A percentile compares a stretch with the other conserved stretches of the same genome.
phyloP scores from a whole-genome alignment of 1,284 basidiomycete genomes.

The Ustilago trichophora region DNA sequence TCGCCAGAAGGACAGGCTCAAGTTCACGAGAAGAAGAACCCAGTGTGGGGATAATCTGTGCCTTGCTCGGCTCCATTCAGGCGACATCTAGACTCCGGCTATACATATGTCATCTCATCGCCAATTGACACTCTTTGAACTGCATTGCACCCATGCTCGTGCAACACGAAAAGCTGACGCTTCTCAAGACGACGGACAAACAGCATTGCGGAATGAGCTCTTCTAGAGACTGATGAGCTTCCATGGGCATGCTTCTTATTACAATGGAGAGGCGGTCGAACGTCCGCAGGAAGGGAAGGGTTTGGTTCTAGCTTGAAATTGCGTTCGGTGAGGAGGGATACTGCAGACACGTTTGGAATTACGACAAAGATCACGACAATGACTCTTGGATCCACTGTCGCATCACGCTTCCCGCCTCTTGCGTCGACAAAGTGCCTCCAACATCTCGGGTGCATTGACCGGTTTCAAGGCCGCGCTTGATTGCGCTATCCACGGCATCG shows the following conservation, averaged over 20 bases:
- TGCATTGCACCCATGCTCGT: slow-evolving; percentile 63
- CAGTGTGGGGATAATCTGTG: slow-evolving; percentile 71
- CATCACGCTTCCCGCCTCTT: slow-evolving; percentile 77
- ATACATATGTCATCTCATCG: slow-evolving; percentile 6
- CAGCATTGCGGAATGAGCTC: too few species aligned
- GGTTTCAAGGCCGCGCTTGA: slow-evolving; percentile 84
- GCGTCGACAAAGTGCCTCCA: slow-evolving; percentile 79
- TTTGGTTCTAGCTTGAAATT: too few species aligned
- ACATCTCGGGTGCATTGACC: slow-evolving; percentile 87
- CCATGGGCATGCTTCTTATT: too few species aligned
- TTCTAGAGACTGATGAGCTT: too few species aligned
- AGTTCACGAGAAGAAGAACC: slow-evolving; percentile 88
- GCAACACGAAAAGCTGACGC: not conserved
- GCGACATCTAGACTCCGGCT: slow-evolving; percentile 5
- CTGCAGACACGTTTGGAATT: too few species aligned
- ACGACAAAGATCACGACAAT: slow-evolving; percentile 73
- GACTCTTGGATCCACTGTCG: slow-evolving; percentile 75
- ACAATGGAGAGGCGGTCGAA: too few species aligned
- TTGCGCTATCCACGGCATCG: slow-evolving; percentile 83
- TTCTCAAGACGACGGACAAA: too few species aligned
- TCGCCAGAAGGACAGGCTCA: slow-evolving; percentile 83
- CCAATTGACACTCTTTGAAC: slow-evolving; percentile 16
- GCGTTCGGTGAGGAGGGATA: too few species aligned
- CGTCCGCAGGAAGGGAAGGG: too few species aligned
- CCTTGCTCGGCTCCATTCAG: too few species aligned